Conservation (phyloP, 257 asterid genomes). For the Verbena officinalis region DNA sequence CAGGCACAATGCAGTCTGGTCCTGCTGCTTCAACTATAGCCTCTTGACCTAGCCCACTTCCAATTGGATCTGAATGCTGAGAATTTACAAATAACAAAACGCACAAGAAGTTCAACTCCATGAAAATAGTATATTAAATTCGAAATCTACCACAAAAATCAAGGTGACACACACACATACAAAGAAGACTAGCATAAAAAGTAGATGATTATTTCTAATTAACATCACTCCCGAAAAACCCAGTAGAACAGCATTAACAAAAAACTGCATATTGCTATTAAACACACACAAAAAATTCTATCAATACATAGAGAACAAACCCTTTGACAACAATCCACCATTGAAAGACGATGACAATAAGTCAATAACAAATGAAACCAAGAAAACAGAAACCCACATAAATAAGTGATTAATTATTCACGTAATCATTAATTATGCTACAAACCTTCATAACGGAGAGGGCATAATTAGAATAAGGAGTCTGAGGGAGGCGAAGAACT, state of each 20-base stretch:
- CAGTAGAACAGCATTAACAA: neutral
- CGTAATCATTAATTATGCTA: conserved; percentile 1
- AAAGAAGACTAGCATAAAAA: neutral
- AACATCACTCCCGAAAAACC: neutral
- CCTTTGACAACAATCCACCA: neutral
- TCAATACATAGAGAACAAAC: neutral
- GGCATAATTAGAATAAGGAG: conserved; percentile 66
- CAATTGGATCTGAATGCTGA: conserved; percentile 59
- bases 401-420: conserved; percentile 5
- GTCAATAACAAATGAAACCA: neutral
- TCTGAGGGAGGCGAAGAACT: conserved; percentile 68
- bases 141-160: neutral
- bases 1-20: conserved; percentile 94
- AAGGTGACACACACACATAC: neutral
- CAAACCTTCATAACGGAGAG: conserved; percentile 77
- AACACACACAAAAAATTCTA: neutral
- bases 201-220: neutral
- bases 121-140: neutral
- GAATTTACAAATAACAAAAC: conserved; percentile 17
- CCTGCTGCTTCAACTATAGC: conserved; percentile 96
- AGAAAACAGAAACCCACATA: conserved; percentile 12
- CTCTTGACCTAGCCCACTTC: conserved; percentile 74
- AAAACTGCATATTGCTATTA: conserved; percentile 6
- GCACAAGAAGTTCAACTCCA: conserved; percentile 17
- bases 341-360: neutral